Evolutionary conservation across 495 filamentous ascomycete species (phyloP).

Genomic region (Podospora pseudocomata): DNA sequence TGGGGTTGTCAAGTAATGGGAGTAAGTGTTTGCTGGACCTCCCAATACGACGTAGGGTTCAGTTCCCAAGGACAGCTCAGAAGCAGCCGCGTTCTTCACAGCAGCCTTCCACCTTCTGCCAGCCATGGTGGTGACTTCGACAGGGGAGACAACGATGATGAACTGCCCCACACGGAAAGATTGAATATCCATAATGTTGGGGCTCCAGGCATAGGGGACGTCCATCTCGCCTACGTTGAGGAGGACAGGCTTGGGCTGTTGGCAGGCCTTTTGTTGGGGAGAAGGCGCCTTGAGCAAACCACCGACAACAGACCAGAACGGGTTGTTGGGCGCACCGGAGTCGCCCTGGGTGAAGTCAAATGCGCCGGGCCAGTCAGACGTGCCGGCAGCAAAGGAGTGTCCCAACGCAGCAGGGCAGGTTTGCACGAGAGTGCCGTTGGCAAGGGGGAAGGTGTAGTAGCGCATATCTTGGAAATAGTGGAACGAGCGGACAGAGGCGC

Average conservation of each 20-base stretch:
- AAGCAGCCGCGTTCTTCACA: constrained; percentile 52
- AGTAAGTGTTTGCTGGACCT: constrained; percentile 88
- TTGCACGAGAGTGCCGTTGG: constrained; percentile 67
- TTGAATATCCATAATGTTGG: constrained; percentile 92
- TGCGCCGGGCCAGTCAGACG: constrained; percentile 83
- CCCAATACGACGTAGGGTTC: constrained; percentile 65
- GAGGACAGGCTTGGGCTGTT: constrained; percentile 81
- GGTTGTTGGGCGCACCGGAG: constrained; percentile 64
- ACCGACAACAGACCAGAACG: constrained; percentile 79
- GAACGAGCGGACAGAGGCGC: constrained; percentile 56
- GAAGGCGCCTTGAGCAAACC: constrained; percentile 66
- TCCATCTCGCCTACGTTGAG: constrained; percentile 80
- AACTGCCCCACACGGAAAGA: constrained; percentile 86
- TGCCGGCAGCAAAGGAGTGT: constrained; percentile 89
- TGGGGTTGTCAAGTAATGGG: constrained; percentile 85
- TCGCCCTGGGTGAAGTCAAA: constrained; percentile 93
- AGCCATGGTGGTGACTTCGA: constrained; percentile 92
- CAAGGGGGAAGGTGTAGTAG: constrained; percentile 60
- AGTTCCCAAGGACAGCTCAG: constrained; percentile 24
- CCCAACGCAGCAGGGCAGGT: constrained; percentile 93
- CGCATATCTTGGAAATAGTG: constrained; percentile 66
- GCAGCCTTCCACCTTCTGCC: constrained; percentile 85
- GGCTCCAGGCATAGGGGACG: constrained; percentile 78
- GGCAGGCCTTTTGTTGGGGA: constrained; percentile 70
- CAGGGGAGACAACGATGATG: constrained; percentile 78